These are phyloP conservation scores for Xanthoconium stramineum DNA, from an alignment of 768 basidiomycete genomes.

Conservation along the genomic window DNA sequence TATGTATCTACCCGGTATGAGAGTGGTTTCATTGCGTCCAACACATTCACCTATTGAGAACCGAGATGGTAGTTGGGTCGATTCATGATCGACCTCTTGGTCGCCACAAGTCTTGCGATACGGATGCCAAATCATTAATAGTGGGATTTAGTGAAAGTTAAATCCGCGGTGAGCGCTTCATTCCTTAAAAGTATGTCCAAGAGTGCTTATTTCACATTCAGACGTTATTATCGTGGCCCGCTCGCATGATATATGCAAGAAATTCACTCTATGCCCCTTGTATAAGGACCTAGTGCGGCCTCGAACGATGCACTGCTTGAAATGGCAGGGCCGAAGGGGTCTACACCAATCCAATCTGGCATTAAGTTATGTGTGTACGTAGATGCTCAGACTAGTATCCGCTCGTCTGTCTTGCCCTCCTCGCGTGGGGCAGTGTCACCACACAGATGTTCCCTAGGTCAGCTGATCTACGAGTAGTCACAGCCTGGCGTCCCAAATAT, in stretches of 20 bases:
- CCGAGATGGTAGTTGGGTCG: conserved; percentile 16
- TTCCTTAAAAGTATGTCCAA: background rate
- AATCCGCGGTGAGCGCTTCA: background rate
- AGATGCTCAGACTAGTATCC: background rate
- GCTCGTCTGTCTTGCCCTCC: background rate
- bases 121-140: conserved; percentile 18
- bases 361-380: background rate
- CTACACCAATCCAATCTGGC: background rate
- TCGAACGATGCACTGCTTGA: background rate
- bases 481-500: background rate
- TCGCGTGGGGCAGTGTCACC: background rate
- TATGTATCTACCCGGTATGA: conserved; percentile 27
- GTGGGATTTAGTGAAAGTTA: background rate
- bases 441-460: no score
- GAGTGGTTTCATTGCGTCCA: background rate
- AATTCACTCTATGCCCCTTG: background rate
- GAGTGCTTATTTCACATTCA: background rate
- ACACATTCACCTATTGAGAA: background rate
- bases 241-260: background rate
- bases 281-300: background rate
- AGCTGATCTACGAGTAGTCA: background rate
- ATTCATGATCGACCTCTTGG: conserved; percentile 27
- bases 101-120: conserved; percentile 28
- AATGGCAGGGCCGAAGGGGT: background rate
- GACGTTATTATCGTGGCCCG: background rate